Evolutionary conservation across 2,329 filamentous ascomycete genomes (phyloP).

Genomic region (Escovopsis weberi): DNA sequence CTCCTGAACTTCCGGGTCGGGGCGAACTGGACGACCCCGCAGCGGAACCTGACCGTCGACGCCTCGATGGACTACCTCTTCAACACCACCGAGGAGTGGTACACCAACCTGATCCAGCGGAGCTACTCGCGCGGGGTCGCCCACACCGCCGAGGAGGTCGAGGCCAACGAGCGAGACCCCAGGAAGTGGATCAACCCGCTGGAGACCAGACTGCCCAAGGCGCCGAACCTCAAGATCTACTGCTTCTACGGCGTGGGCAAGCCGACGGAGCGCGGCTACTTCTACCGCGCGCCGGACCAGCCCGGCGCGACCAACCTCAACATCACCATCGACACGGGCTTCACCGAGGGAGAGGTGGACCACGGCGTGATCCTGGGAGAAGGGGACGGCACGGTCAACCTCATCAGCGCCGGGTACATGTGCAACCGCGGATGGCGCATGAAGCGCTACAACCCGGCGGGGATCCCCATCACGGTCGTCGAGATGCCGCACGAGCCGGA

Average conservation of each 20-base stretch:
- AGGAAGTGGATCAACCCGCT: slow-evolving; percentile 92
- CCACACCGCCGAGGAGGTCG: slow-evolving; percentile 63
- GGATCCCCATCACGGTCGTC: slow-evolving; percentile 65
- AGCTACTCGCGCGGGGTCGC: slow-evolving; percentile 87
- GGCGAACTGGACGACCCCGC: slow-evolving; percentile 47
- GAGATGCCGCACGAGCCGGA: slow-evolving; percentile 98
- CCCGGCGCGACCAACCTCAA: slow-evolving; percentile 54
- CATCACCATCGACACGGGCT: slow-evolving; percentile 55
- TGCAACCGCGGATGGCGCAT: slow-evolving; percentile 90
- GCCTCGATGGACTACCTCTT: slow-evolving; percentile 67
- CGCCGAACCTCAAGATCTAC: slow-evolving; percentile 84
- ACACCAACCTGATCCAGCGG: slow-evolving; percentile 52
- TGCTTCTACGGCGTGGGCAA: slow-evolving; percentile 97
- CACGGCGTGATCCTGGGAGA: slow-evolving; percentile 92
- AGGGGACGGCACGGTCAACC: slow-evolving; percentile 86
- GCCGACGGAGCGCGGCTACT: slow-evolving; percentile 83
- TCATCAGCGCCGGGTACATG: slow-evolving; percentile 93
- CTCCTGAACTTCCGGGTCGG: slow-evolving; percentile 69
- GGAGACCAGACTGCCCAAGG: slow-evolving; percentile 72
- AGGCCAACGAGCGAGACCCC: slow-evolving; percentile 62
- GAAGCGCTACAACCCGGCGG: slow-evolving; percentile 83
- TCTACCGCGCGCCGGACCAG: slow-evolving; percentile 58
- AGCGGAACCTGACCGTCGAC: slow-evolving; percentile 66
- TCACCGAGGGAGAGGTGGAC: slow-evolving; percentile 50
- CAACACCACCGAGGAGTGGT: slow-evolving; percentile 73